Conservation (phyloP, 176 grass and related monocot genomes). For the Oryza meridionalis region DNA sequence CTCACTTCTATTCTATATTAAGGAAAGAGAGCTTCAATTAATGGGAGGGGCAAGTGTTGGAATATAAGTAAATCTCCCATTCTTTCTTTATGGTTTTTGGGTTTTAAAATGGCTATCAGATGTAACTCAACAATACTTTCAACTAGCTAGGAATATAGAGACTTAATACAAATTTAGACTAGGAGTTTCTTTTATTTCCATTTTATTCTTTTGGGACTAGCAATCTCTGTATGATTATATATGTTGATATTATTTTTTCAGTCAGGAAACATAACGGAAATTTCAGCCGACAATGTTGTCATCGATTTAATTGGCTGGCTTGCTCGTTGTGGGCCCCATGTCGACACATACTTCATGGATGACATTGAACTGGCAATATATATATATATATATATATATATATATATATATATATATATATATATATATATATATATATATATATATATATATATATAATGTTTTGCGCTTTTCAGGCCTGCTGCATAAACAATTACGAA, state of each 20-base stretch:
- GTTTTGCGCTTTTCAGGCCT: neutral
- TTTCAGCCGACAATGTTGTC: neutral
- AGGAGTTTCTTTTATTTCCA: neutral
- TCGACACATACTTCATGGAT: neutral
- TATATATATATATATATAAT: neutral
- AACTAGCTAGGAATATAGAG: too few relatives aligned
- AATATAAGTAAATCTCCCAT: too few relatives aligned
- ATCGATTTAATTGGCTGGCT: neutral
- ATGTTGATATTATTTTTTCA: neutral
- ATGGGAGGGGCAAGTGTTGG: too few relatives aligned
- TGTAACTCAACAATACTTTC: too few relatives aligned
- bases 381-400: neutral
- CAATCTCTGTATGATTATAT: neutral
- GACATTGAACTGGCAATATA: neutral
- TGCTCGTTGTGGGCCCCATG: neutral
- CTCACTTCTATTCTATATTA: neutral
- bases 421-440: slow-evolving; percentile 8
- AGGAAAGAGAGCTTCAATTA: too few relatives aligned
- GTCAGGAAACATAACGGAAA: neutral
- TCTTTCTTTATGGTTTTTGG: too few relatives aligned
- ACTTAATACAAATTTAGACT: neutral
- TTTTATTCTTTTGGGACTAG: neutral
- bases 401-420: slow-evolving; percentile 3
- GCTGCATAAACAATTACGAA: neutral
- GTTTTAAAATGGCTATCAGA: too few relatives aligned